Conservation (phyloP, 192 early-diverging fungal species). For the Obelidium mucronatum region DNA sequence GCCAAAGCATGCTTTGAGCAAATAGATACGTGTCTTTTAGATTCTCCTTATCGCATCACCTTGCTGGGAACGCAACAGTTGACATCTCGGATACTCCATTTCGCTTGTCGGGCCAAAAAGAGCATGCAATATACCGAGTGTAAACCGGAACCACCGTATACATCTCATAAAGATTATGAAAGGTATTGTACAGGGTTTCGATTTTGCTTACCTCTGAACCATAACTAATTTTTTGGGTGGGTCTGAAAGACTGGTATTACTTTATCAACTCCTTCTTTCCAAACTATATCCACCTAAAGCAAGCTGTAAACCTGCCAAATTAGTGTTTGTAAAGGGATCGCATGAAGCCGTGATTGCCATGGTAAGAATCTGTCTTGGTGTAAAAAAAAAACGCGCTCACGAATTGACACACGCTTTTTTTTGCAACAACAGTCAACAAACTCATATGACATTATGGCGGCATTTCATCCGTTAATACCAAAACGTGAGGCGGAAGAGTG, state of each 20-base stretch:
- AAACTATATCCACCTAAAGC: conserved; percentile 8
- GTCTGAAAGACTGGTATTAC: not conserved
- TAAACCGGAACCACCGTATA: conserved; percentile 65
- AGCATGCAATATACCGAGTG: conserved; percentile 75
- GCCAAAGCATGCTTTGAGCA: conserved; percentile 34
- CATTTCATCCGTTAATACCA: conserved; percentile 46
- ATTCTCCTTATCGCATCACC: conserved; percentile 45
- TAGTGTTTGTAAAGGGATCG: conserved; percentile 10
- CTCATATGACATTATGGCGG: conserved; percentile 41
- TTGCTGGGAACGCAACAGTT: no score
- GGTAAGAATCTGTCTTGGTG: not conserved
- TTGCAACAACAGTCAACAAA: conserved; percentile 34
- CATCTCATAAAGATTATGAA: conserved; percentile 54
- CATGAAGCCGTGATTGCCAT: not conserved
- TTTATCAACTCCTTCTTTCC: conserved; percentile 2
- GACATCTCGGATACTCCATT: conserved; percentile 69
- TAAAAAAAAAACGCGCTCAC: no score
- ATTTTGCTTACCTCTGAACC: no score
- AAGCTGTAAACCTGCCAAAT: conserved; percentile 16
- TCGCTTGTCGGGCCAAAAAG: conserved; percentile 70
- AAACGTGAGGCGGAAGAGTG: conserved; percentile 62
- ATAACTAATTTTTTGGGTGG: no score
- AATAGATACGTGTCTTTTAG: conserved; percentile 40
- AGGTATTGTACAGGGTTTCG: conserved; percentile 45
- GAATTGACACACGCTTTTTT: no score